Conservation (phyloP, 257 asterid species). For the Solanum arcanum region DNA sequence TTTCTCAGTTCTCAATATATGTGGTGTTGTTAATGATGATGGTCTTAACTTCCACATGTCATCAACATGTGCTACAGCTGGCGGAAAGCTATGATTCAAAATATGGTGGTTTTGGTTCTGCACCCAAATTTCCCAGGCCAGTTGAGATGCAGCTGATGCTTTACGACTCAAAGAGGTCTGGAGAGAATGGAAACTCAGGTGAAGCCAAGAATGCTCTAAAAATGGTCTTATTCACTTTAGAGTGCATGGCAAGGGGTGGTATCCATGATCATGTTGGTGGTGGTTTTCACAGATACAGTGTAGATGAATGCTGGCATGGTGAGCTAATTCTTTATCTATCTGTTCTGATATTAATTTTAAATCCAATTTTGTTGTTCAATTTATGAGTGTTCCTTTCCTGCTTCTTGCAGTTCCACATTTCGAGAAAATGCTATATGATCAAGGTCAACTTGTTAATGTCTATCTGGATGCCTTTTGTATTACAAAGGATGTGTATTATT, state of each 20-base stretch:
- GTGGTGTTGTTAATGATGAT: neutral
- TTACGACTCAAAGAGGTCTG: constrained; percentile 58
- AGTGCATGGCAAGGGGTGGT: constrained; percentile 89
- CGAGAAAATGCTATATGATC: constrained; percentile 97
- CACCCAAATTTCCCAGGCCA: constrained; percentile 97
- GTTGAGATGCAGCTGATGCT: constrained; percentile 90
- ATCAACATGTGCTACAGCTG: constrained; percentile 23
- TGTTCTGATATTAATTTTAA: neutral
- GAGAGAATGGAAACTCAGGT: constrained; percentile 34
- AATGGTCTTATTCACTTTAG: constrained; percentile 57
- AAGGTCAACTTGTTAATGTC: constrained; percentile 80
- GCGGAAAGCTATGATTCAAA: constrained; percentile 60
- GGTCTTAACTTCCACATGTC: neutral
- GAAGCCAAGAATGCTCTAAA: constrained; percentile 58
- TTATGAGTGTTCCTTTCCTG: neutral
- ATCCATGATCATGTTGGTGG: constrained; percentile 93
- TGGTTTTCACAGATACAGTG: constrained; percentile 98
- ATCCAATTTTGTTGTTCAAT: neutral
- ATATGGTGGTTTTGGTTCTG: constrained; percentile 90
- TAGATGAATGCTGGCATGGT: constrained; percentile 99
- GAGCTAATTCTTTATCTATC: constrained; percentile 4
- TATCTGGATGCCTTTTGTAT: constrained; percentile 65
- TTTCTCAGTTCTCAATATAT: neutral
- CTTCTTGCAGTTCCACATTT: constrained; percentile 84
- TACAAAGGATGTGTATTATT: constrained; percentile 54